Evolutionary conservation across 495 filamentous ascomycete species (phyloP), one percentile per base, ranked within the genome.

Genomic region (Hamigera avellanea): DNA sequence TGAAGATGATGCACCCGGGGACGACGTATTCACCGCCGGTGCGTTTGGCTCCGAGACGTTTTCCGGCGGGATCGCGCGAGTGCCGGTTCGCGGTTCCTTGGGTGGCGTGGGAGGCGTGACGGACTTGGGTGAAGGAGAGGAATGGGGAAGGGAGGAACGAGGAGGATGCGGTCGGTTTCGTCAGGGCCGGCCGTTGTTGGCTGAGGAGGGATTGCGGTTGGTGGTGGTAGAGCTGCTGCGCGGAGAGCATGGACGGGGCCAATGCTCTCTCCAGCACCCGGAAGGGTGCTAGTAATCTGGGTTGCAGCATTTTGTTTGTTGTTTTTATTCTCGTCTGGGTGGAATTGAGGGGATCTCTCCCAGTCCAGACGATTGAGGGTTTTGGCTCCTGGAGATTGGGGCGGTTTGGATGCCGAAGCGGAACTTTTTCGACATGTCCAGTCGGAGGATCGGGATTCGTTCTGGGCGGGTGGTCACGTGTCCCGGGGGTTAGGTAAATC

Each of bases 1-100:
- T 79, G 75, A 93, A 99, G 62, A 99, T 88, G 57, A 99, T 96
- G 69, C 91, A 94, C 18, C 93, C 93, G 2, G 86, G 78, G 32
- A 88, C 77, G 9, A 99, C 91, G 53, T 83, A 89, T 59, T 95
- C 78, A 50, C 86, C 87, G 50, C 79, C 83, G 3, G 78, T 76
- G 68, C 85, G 89, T 68, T 99, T 99, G 4, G 87, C 86, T 32
- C 91, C 91, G 37, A 96, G 69, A 52, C 93, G 83, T 66, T 95
- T 95, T 38, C 91, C 87, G 10, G 87, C 75, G 1, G 86, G 84
- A 53, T 93, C 80, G 56, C 86, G 86, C 23, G 78, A 75, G 53
- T 76, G 73, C 44, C 80, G 59, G 56, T 80, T 93, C 57, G 89
- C 89, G 35, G 84, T 77, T 49, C 86, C 86, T 69, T 95, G 84